These are phyloP conservation scores for Santalum album DNA, from an alignment of 164 flowering plant genomes.

Conservation along the genomic window DNA sequence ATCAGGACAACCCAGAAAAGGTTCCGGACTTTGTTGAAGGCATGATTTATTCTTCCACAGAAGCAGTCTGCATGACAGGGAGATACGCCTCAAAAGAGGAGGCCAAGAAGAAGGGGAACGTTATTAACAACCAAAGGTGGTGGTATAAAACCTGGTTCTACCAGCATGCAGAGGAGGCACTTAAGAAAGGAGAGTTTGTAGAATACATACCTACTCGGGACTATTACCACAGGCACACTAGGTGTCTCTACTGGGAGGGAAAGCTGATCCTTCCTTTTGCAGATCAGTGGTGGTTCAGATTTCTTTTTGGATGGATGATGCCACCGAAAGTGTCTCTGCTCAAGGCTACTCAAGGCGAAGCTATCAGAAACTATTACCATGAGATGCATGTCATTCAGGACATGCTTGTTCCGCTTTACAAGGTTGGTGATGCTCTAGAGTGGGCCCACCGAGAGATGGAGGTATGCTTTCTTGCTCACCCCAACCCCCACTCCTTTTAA, in stretches of 20 bases:
- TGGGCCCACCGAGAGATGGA: constrained; percentile 87
- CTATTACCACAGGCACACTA: constrained; percentile 94
- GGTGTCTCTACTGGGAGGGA: constrained; percentile 98
- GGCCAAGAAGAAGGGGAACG: constrained; percentile 84
- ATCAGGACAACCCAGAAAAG: constrained; percentile 81
- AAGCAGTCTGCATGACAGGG: constrained; percentile 88
- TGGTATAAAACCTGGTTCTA: constrained; percentile 99
- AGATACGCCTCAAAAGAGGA: constrained; percentile 89
- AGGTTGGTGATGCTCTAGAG: constrained; percentile 93
- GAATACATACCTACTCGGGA: constrained; percentile 98
- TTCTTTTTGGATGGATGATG: constrained; percentile 90
- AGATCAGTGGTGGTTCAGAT: constrained; percentile 96
- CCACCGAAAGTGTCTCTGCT: constrained; percentile 98
- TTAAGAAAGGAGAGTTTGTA: constrained; percentile 88
- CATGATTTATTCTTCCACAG: constrained; percentile 70
- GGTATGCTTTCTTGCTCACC: constrained; percentile 30
- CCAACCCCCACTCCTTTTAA: no score
- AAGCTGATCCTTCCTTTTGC: constrained; percentile 95
- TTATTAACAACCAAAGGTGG: constrained; percentile 76
- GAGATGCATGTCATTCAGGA: constrained; percentile 99
- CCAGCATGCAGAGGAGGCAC: constrained; percentile 80
- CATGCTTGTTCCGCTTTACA: constrained; percentile 97
- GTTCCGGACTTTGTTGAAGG: constrained; percentile 94
- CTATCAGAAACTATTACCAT: constrained; percentile 94
- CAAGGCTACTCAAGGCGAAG: constrained; percentile 97